phyloP scores from a whole-genome alignment of 169 alveolate species.

The Cryptosporidium parvum region DNA sequence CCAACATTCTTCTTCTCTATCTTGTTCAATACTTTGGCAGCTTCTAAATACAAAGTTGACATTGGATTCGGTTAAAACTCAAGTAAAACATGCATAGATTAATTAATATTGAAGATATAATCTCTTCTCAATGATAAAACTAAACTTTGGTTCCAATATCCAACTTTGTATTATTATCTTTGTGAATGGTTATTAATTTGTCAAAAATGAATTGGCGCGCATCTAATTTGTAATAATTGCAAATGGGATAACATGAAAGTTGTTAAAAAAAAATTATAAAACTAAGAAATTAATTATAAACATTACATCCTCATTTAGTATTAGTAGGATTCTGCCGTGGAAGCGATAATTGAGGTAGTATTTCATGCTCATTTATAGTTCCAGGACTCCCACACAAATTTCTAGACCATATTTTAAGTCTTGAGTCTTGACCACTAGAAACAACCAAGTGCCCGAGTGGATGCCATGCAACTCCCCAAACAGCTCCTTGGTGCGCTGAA shows the following conservation, averaged over 20 bases:
- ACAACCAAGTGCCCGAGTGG: conserved; percentile 91
- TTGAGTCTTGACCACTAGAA: conserved; percentile 86
- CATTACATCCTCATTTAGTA: not conserved
- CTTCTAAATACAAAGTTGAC: conserved; percentile 57
- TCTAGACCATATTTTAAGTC: conserved; percentile 74
- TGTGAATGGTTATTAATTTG: not conserved
- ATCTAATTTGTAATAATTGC: not conserved
- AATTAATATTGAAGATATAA: not conserved
- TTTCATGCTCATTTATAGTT: conserved; percentile 67
- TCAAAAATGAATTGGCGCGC: conserved; percentile 12
- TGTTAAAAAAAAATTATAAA: conserved; percentile 1
- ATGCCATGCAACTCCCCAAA: conserved; percentile 84
- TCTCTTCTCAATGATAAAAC: not conserved
- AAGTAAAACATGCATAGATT: not conserved
- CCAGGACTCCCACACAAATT: conserved; percentile 65
- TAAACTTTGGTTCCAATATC: not conserved
- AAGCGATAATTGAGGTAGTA: conserved; percentile 62
- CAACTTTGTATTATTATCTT: not conserved
- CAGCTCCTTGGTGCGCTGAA: conserved; percentile 75
- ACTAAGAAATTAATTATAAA: not conserved
- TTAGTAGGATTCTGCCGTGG: conserved; percentile 18
- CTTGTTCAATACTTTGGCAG: conserved; percentile 58
- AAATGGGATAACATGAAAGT: not conserved
- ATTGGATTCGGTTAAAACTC: not conserved
- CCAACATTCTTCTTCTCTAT: conserved; percentile 33